Conservation (phyloP, 345 rosid genomes). For the Populus nigra region DNA sequence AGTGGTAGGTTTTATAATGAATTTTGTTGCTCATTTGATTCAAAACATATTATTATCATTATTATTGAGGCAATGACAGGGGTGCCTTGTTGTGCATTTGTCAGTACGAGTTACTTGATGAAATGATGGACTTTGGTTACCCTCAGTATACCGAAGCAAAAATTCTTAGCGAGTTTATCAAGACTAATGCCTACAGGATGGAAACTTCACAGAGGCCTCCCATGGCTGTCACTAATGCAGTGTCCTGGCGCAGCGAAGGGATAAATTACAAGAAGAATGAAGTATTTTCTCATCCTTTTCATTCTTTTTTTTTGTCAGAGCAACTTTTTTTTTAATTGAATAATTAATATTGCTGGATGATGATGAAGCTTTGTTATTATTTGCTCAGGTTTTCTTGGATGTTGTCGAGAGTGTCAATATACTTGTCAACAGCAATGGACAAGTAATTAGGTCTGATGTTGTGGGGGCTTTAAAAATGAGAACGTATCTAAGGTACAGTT, state of each 20-base stretch:
- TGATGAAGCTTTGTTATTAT: conserved; percentile 10
- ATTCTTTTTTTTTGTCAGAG: background rate
- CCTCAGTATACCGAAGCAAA: conserved; percentile 93
- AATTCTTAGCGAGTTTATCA: conserved; percentile 90
- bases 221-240: conserved; percentile 98
- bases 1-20: conserved; percentile 56
- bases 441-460: conserved; percentile 88
- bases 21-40: background rate
- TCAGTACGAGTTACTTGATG: conserved; percentile 97
- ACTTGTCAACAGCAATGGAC: conserved; percentile 96
- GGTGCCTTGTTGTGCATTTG: conserved; percentile 13
- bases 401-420: conserved; percentile 93
- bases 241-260: conserved; percentile 98
- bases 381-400: conserved; percentile 82
- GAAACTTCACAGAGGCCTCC: conserved; percentile 96
- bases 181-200: conserved; percentile 98
- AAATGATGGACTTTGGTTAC: conserved; percentile 98
- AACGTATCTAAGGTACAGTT: conserved; percentile 70
- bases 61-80: conserved; percentile 3
- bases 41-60: background rate
- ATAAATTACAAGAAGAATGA: conserved; percentile 86
- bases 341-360: conserved; percentile 6
- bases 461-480: conserved; percentile 99
- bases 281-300: conserved; percentile 36
- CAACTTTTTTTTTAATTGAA: background rate